phyloP scores from a whole-genome alignment of 768 basidiomycete species.

The Xerocomellus chrysenteron region DNA sequence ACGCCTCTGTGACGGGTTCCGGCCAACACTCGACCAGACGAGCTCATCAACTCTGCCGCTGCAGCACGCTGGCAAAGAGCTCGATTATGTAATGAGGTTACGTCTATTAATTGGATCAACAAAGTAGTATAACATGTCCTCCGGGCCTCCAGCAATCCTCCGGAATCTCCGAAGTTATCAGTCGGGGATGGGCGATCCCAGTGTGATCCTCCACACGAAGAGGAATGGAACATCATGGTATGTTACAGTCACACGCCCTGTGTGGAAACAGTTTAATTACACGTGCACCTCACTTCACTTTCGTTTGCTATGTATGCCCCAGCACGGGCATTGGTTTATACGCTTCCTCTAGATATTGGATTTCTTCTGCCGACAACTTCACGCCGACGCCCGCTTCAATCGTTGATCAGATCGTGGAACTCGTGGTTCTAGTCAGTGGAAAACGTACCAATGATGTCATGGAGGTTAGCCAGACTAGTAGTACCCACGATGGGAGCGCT shows the following conservation, averaged over 20 bases:
- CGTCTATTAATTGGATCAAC: neutral
- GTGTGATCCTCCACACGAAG: neutral
- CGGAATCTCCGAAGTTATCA: no score
- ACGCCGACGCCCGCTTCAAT: slow-evolving; percentile 37
- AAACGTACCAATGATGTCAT: slow-evolving; percentile 39
- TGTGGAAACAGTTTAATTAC: neutral
- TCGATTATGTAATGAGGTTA: slow-evolving; percentile 17
- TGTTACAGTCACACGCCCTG: neutral
- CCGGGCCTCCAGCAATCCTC: no score
- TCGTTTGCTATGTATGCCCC: slow-evolving; percentile 33
- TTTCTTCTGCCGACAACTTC: slow-evolving; percentile 48
- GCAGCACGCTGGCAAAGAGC: neutral
- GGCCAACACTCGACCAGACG: neutral
- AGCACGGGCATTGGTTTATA: slow-evolving; percentile 43
- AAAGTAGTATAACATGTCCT: neutral
- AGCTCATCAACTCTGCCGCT: slow-evolving; percentile 9
- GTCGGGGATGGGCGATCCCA: no score
- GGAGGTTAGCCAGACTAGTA: slow-evolving; percentile 39
- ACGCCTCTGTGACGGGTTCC: slow-evolving; percentile 1
- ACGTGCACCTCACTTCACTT: neutral
- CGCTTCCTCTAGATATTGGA: slow-evolving; percentile 43
- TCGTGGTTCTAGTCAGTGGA: neutral
- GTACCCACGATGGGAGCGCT: slow-evolving; percentile 47
- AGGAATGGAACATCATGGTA: no score
- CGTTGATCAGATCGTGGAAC: slow-evolving; percentile 2